phyloP scores from a whole-genome alignment of 1,139 yeast genomes.

The Pichia kudriavzevii region DNA sequence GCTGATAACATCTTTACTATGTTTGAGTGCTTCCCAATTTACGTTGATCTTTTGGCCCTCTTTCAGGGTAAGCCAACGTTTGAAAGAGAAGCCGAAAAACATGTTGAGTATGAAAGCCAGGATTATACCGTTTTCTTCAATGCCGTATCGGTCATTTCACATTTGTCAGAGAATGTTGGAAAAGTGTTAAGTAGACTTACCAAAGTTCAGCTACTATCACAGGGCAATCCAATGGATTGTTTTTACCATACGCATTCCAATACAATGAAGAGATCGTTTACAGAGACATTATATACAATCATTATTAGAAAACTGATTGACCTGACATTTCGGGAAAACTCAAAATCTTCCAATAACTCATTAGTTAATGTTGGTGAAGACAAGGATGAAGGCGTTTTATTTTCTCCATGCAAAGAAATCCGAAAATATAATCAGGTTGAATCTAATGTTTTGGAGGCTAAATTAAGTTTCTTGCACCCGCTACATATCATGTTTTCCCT shows the following conservation, averaged over 20 bases:
- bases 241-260: constrained; percentile 17
- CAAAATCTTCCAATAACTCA: constrained; percentile 1
- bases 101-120: constrained; percentile 85
- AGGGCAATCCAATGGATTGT: constrained; percentile 17
- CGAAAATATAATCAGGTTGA: constrained; percentile 27
- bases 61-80: constrained; percentile 80
- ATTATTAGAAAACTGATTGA: constrained; percentile 15
- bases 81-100: constrained; percentile 69
- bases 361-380: constrained; percentile 16
- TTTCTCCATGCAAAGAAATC: constrained; percentile 13
- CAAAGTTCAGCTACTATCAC: constrained; percentile 12
- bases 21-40: constrained; percentile 37
- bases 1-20: constrained; percentile 19
- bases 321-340: constrained; percentile 5
- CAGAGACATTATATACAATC: constrained; percentile 16
- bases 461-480: constrained; percentile 73
- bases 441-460: constrained; percentile 38
- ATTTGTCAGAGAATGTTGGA: constrained; percentile 52
- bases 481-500: constrained; percentile 67
- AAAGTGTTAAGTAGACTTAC: constrained; percentile 36
- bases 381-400: constrained; percentile 20
- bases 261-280: constrained; percentile 16
- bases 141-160: constrained; percentile 62
- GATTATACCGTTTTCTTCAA: constrained; percentile 80
- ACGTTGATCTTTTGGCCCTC: constrained; percentile 56